These are phyloP conservation scores for Claviceps paspali DNA, from an alignment of 2,329 filamentous ascomycete genomes.

Conservation along the genomic window DNA sequence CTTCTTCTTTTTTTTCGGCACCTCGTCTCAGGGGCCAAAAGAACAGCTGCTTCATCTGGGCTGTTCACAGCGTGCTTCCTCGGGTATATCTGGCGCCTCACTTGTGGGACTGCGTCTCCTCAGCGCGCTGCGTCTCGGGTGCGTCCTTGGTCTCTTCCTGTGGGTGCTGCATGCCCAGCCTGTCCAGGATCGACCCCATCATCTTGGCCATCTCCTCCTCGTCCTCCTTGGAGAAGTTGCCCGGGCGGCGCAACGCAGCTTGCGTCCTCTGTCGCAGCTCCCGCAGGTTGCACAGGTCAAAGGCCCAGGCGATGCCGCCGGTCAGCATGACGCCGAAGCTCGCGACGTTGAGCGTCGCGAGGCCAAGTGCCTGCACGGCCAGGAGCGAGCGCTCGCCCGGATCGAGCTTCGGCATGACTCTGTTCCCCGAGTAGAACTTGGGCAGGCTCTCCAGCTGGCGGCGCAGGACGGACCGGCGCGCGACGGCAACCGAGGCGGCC, in stretches of 20 bases:
- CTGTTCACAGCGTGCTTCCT: too few species aligned
- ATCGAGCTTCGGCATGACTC: constrained; percentile 12
- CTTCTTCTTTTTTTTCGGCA: too few species aligned
- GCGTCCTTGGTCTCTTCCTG: too few species aligned
- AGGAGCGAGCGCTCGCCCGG: constrained; percentile 34
- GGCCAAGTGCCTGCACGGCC: constrained; percentile 66
- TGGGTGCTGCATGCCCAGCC: constrained; percentile 19
- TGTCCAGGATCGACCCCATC: constrained; percentile 43
- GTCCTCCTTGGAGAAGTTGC: constrained; percentile 25
- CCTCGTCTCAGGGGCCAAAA: too few species aligned
- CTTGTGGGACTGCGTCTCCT: too few species aligned
- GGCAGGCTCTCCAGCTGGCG: constrained; percentile 49
- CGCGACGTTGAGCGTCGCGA: constrained; percentile 76
- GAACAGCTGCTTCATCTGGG: too few species aligned
- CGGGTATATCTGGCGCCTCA: too few species aligned
- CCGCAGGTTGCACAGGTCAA: constrained; percentile 57
- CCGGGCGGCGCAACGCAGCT: constrained; percentile 22
- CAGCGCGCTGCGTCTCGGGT: background rate
- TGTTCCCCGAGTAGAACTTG: constrained; percentile 55
- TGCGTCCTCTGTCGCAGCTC: constrained; percentile 44
- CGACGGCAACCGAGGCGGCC: constrained; percentile 53
- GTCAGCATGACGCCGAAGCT: constrained; percentile 59
- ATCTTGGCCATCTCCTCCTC: constrained; percentile 48
- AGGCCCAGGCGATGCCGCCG: constrained; percentile 60
- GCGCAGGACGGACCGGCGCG: constrained; percentile 52